A percentile compares a stretch with the other conserved stretches of the same genome.
phyloP scores from a whole-genome alignment of 768 basidiomycete genomes.

The Xanthoconium purpureum region DNA sequence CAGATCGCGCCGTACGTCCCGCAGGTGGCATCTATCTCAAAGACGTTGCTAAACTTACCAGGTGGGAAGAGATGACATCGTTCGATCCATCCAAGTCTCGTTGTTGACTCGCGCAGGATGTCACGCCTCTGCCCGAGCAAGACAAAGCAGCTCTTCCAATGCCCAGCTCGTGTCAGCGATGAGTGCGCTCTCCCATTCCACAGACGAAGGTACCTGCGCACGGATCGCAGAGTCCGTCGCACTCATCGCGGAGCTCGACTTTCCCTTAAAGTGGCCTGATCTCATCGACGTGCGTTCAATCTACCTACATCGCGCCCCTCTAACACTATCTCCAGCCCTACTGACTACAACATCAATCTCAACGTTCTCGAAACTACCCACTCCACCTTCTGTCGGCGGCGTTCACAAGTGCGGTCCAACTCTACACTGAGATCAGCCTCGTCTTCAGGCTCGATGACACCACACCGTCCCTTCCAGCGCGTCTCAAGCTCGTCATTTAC shows the following conservation, averaged over 20 bases:
- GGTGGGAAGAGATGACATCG: slow-evolving; percentile 80
- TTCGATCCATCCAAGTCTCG: background rate
- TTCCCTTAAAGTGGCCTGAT: slow-evolving; percentile 84
- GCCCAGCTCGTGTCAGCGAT: slow-evolving; percentile 85
- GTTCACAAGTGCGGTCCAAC: slow-evolving; percentile 80
- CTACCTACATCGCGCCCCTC: slow-evolving; percentile 5
- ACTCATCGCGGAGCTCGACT: slow-evolving; percentile 88
- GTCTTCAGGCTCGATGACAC: slow-evolving; percentile 84
- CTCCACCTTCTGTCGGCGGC: slow-evolving; percentile 93
- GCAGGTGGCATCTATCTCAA: slow-evolving; percentile 90
- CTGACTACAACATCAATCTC: slow-evolving; percentile 82
- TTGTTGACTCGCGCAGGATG: slow-evolving; percentile 47
- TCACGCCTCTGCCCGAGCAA: slow-evolving; percentile 60
- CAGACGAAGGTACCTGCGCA: slow-evolving; percentile 69
- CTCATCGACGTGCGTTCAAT: slow-evolving; percentile 76
- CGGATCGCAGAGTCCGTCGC: slow-evolving; percentile 94
- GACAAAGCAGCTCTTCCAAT: slow-evolving; percentile 76
- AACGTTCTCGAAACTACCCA: slow-evolving; percentile 93
- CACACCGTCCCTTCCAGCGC: slow-evolving; percentile 81
- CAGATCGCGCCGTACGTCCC: slow-evolving; percentile 69
- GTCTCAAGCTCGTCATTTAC: slow-evolving; percentile 83
- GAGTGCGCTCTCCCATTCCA: slow-evolving; percentile 73
- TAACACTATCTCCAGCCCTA: slow-evolving; percentile 44
- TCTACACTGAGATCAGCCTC: slow-evolving; percentile 89
- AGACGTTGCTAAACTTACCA: slow-evolving; percentile 79